Conservation (phyloP, 345 rosid genomes). For the Arabidopsis suecica region DNA sequence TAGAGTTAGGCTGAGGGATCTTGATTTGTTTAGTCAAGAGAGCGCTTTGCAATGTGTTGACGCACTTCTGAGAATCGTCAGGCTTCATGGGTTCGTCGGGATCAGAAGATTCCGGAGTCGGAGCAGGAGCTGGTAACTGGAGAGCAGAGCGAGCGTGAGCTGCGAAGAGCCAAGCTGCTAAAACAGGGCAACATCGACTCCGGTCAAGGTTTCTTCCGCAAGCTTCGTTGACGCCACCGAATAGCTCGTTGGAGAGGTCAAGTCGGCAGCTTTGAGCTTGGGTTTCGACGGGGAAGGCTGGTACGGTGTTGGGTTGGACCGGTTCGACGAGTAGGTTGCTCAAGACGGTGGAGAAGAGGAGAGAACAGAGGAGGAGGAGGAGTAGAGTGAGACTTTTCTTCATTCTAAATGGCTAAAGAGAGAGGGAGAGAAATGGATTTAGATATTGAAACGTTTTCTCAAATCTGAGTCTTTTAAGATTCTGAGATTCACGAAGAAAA, state of each 20-base stretch:
- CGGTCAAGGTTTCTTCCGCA: constrained; percentile 90
- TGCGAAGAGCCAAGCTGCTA: constrained; percentile 97
- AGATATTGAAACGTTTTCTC: not conserved
- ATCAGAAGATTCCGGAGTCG: constrained; percentile 54
- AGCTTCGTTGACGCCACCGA: constrained; percentile 92
- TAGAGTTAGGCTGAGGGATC: constrained; percentile 84
- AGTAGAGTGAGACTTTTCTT: constrained; percentile 18
- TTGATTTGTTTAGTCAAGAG: constrained; percentile 74
- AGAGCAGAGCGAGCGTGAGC: constrained; percentile 94
- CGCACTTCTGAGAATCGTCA: constrained; percentile 96
- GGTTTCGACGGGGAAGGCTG: constrained; percentile 78
- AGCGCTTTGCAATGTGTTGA: constrained; percentile 82
- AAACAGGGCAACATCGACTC: constrained; percentile 92
- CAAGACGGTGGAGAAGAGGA: constrained; percentile 32
- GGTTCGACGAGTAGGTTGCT: constrained; percentile 68
- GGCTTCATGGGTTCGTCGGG: constrained; percentile 89
- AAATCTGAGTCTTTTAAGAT: constrained; percentile 30
- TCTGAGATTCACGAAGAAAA: constrained; percentile 33
- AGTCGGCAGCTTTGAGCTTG: constrained; percentile 75
- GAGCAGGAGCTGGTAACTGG: constrained; percentile 63
- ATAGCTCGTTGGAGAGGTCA: constrained; percentile 94
- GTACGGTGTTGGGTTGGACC: constrained; percentile 72
- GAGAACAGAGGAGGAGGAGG: constrained; percentile 35
- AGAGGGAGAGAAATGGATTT: not conserved
- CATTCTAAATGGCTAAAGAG: constrained; percentile 33